Evolutionary conservation across 495 filamentous ascomycete genomes (phyloP).

Genomic region (Immersiella caudata): DNA sequence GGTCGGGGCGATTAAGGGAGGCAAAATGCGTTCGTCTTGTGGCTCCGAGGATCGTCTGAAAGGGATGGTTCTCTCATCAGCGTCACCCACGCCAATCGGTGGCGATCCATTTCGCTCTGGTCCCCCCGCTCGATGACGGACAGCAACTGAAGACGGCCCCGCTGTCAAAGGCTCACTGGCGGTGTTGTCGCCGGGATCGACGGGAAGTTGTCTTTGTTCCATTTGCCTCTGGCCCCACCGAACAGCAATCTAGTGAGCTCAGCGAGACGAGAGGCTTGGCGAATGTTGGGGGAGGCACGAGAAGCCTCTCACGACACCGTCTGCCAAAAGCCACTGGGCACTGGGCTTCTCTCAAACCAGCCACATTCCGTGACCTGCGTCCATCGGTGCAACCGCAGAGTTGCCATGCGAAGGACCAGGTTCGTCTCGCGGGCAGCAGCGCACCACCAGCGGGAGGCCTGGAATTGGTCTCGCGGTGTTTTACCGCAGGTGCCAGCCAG

Average conservation of each 20-base stretch:
- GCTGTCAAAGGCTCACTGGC: neutral
- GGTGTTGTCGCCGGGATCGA: constrained; percentile 14
- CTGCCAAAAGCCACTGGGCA: neutral
- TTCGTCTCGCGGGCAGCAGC: constrained; percentile 1
- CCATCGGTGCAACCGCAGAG: constrained; percentile 4
- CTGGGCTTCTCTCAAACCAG: constrained; percentile 14
- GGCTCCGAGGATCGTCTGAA: constrained; percentile 1
- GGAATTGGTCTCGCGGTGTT: constrained; percentile 29
- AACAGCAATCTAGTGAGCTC: neutral
- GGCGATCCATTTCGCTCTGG: constrained; percentile 18
- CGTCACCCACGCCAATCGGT: constrained; percentile 28
- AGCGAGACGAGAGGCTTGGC: neutral
- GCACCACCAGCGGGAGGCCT: constrained; percentile 14
- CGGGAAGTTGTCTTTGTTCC: neutral
- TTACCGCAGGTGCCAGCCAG: constrained; percentile 33
- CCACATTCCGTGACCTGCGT: constrained; percentile 21
- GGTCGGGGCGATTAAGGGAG: constrained; percentile 7
- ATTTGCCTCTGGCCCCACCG: too few relatives aligned
- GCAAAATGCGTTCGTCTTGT: constrained; percentile 1
- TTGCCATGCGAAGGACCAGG: constrained; percentile 17
- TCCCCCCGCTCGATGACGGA: constrained; percentile 9
- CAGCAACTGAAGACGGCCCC: neutral
- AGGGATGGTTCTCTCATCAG: constrained; percentile 15
- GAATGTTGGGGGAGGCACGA: constrained; percentile 1
- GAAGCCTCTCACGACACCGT: constrained; percentile 4